phyloP scores from a whole-genome alignment of 768 basidiomycete genomes.

The Tulasnella sp. region DNA sequence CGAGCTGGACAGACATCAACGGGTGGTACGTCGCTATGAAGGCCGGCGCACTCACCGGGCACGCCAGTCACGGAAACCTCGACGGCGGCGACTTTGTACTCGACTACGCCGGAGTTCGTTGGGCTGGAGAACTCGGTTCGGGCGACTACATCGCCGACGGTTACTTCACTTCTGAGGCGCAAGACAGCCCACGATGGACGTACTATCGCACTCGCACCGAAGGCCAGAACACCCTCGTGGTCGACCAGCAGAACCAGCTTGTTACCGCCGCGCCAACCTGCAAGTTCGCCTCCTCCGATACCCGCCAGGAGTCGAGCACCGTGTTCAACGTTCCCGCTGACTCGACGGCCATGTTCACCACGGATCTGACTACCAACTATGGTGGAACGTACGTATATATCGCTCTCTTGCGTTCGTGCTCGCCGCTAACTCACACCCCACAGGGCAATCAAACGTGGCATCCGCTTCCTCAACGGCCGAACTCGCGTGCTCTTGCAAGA shows the following conservation, averaged over 20 bases:
- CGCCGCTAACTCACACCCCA: constrained; percentile 38
- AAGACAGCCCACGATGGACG: constrained; percentile 70
- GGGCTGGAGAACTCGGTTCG: constrained; percentile 91
- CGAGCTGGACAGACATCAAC: constrained; percentile 83
- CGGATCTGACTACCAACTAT: constrained; percentile 75
- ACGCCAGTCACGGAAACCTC: constrained; percentile 93
- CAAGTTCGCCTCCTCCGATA: constrained; percentile 52
- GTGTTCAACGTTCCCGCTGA: constrained; percentile 58
- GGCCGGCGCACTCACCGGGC: constrained; percentile 70
- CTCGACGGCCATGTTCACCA: constrained; percentile 76
- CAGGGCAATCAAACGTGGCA: constrained; percentile 74
- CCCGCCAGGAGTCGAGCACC: constrained; percentile 77
- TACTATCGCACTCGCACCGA: constrained; percentile 97
- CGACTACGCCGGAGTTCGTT: constrained; percentile 87
- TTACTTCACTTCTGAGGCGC: constrained; percentile 76
- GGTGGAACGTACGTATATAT: constrained; percentile 39
- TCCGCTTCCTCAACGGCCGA: constrained; percentile 76
- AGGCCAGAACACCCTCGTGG: constrained; percentile 90
- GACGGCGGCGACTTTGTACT: constrained; percentile 94
- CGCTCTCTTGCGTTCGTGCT: constrained; percentile 42
- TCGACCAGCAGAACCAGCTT: constrained; percentile 73
- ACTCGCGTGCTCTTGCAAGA: constrained; percentile 90
- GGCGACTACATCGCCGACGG: constrained; percentile 70
- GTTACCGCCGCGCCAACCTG: constrained; percentile 62
- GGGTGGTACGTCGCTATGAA: constrained; percentile 89